Percentiles rank a stretch among this genome's conserved stretches.
phyloP scores from a whole-genome alignment of 495 filamentous ascomycete species.

The Xylaria venustula region DNA sequence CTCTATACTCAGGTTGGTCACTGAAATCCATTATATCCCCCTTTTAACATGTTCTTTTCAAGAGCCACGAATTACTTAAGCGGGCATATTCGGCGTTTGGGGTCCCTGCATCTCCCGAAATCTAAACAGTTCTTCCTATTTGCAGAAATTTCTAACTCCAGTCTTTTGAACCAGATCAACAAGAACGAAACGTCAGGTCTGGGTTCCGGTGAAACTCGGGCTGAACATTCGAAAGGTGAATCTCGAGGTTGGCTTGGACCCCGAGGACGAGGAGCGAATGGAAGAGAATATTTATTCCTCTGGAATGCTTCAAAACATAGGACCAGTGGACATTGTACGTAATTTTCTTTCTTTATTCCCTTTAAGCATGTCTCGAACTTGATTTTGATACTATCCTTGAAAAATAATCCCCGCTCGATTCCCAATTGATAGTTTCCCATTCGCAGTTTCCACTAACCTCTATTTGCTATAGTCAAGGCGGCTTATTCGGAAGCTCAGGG shows the following conservation, averaged over 20 bases:
- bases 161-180: too few relatives aligned
- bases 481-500: constrained; percentile 73
- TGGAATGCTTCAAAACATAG: constrained; percentile 86
- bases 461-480: constrained; percentile 51
- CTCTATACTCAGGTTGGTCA: constrained; percentile 78
- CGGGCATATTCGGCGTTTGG: too few relatives aligned
- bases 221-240: constrained; percentile 90
- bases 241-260: constrained; percentile 79
- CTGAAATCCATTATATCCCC: too few relatives aligned
- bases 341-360: neutral
- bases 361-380: neutral
- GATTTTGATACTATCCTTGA: neutral
- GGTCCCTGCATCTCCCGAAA: too few relatives aligned
- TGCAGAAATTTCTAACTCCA: too few relatives aligned
- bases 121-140: too few relatives aligned
- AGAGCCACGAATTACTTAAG: too few relatives aligned
- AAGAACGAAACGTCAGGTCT: constrained; percentile 75
- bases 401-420: too few relatives aligned
- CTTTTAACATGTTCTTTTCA: too few relatives aligned
- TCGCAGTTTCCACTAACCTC: neutral
- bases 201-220: constrained; percentile 93
- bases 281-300: constrained; percentile 75
- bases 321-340: constrained; percentile 75
- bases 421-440: neutral
- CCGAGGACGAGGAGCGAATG: constrained; percentile 85